Evolutionary conservation across 2,329 filamentous ascomycete genomes (phyloP).

Genomic region (Thielaviopsis cerberus): DNA sequence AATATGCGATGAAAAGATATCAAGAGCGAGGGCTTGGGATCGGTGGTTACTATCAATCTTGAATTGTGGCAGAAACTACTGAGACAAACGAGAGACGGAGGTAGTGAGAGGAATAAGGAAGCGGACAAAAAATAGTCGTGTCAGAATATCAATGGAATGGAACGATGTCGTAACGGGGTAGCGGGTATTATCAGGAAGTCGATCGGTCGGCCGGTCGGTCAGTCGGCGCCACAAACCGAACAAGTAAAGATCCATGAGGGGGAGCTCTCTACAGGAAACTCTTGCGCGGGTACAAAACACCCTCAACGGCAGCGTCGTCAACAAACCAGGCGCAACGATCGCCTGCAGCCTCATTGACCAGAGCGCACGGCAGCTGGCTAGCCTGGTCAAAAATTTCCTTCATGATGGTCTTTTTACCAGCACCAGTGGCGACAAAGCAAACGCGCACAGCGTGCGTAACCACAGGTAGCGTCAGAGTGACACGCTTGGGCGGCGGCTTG

Average conservation of each 20-base stretch:
- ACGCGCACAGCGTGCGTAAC: conserved; percentile 72
- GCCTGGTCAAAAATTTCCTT: conserved; percentile 82
- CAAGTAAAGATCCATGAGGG: neutral
- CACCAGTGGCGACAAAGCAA: conserved; percentile 81
- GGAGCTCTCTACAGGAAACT: conserved; percentile 32
- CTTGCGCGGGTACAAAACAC: conserved; percentile 62
- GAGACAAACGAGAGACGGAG: neutral
- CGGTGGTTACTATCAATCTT: neutral
- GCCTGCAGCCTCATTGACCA: conserved; percentile 69
- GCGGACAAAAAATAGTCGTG: neutral
- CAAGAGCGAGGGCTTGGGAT: neutral
- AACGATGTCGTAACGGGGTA: neutral
- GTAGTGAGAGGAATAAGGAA: neutral
- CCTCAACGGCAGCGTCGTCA: conserved; percentile 68
- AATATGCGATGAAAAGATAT: neutral
- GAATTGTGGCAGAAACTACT: neutral
- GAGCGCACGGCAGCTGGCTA: conserved; percentile 61
- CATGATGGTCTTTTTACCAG: conserved; percentile 75
- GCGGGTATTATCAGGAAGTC: neutral
- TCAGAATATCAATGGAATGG: neutral
- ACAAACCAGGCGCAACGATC: conserved; percentile 93
- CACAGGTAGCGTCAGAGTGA: conserved; percentile 83
- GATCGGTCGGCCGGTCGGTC: neutral
- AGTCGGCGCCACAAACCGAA: neutral
- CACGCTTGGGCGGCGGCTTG: conserved; percentile 78